These are phyloP conservation scores for Closterium sp. DNA, from an alignment of 139 green algal species.

Conservation along the genomic window DNA sequence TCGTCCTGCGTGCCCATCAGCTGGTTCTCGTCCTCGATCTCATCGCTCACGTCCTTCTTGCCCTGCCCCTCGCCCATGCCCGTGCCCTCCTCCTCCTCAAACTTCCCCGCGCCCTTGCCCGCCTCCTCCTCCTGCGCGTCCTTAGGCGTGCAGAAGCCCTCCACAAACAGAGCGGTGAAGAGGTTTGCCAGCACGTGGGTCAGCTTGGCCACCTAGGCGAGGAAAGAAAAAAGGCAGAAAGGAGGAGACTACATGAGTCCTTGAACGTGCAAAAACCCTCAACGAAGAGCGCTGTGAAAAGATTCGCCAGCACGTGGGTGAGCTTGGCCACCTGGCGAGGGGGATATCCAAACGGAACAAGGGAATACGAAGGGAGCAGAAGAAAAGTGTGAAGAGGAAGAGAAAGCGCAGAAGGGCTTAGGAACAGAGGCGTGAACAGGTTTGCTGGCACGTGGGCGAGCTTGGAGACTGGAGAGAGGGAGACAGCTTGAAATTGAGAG, in stretches of 20 bases:
- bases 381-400: neutral
- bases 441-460: slow-evolving; percentile 75
- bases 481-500: too few relatives aligned
- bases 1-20: slow-evolving; percentile 80
- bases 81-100: slow-evolving; percentile 70
- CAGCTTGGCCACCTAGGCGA: slow-evolving; percentile 70
- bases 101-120: slow-evolving; percentile 52
- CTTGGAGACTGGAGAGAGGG: too few relatives aligned
- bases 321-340: slow-evolving; percentile 71
- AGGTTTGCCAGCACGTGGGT: slow-evolving; percentile 74
- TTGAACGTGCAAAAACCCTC: slow-evolving; percentile 86
- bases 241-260: neutral
- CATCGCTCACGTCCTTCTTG: slow-evolving; percentile 86
- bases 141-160: slow-evolving; percentile 85
- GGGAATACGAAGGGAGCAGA: neutral
- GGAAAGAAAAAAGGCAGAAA: neutral
- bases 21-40: slow-evolving; percentile 96
- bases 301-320: slow-evolving; percentile 67
- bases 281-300: slow-evolving; percentile 74
- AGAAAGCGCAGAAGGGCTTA: slow-evolving; percentile 30
- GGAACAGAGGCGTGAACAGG: slow-evolving; percentile 89
- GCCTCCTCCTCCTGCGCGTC: slow-evolving; percentile 60
- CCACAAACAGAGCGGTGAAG: slow-evolving; percentile 71
- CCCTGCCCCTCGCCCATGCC: slow-evolving; percentile 85
- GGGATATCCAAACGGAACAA: too few relatives aligned